Conservation (phyloP, 257 asterid species). For the Nicotiana tomentosiformis region DNA sequence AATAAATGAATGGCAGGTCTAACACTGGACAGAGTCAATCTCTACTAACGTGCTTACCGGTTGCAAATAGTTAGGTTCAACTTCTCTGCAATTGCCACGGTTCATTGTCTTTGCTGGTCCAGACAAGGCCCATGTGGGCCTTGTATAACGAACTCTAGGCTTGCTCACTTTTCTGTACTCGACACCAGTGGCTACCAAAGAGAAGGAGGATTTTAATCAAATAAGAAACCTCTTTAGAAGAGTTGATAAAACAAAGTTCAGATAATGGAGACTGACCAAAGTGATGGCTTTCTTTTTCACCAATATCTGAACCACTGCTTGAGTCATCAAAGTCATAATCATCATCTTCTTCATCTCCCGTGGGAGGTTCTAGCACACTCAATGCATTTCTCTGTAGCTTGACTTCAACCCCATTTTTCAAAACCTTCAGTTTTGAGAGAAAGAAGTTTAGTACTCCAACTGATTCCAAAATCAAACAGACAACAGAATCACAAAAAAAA, state of each 20-base stretch:
- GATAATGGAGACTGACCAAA: slow-evolving; percentile 45
- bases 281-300: slow-evolving; percentile 47
- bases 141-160: slow-evolving; percentile 54
- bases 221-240: background rate
- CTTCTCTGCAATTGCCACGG: slow-evolving; percentile 43
- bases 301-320: slow-evolving; percentile 75
- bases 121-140: slow-evolving; percentile 55
- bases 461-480: background rate
- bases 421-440: slow-evolving; percentile 40
- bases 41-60: slow-evolving; percentile 32
- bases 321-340: slow-evolving; percentile 70
- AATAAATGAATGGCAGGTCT: background rate
- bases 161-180: slow-evolving; percentile 65
- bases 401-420: slow-evolving; percentile 93
- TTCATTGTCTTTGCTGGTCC: slow-evolving; percentile 46
- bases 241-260: slow-evolving; percentile 9
- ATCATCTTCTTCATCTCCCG: slow-evolving; percentile 76
- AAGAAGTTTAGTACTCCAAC: background rate
- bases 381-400: slow-evolving; percentile 93
- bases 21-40: background rate
- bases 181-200: slow-evolving; percentile 54
- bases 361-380: slow-evolving; percentile 88
- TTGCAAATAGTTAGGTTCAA: slow-evolving; percentile 42
- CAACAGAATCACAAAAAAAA: background rate
- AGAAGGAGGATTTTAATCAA: background rate